phyloP scores from a whole-genome alignment of 2,329 filamentous ascomycete genomes.

The Lasiodiplodia sp. region DNA sequence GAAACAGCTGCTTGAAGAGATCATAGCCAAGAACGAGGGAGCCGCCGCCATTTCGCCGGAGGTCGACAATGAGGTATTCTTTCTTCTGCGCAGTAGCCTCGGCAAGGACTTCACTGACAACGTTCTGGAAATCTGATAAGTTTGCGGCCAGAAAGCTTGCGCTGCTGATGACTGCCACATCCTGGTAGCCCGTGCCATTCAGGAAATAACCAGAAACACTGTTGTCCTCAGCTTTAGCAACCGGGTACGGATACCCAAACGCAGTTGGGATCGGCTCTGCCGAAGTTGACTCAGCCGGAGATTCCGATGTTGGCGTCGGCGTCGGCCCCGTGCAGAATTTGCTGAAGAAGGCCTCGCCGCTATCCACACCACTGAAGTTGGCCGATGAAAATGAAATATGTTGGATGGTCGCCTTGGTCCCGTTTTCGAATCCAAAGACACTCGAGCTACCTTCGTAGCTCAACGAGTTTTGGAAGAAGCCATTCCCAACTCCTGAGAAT shows the following conservation, averaged over 20 bases:
- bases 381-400: conserved; percentile 42
- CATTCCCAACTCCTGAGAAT: conserved; percentile 35
- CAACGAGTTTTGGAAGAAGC: conserved; percentile 30
- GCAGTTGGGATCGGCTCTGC: conserved; percentile 38
- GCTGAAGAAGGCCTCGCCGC: conserved; percentile 51
- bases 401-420: conserved; percentile 40
- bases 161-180: conserved; percentile 58
- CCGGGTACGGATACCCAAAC: conserved; percentile 49
- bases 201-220: conserved; percentile 57
- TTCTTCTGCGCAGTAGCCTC: conserved; percentile 57
- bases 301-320: too few species aligned
- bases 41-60: conserved; percentile 68
- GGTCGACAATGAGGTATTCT: conserved; percentile 69
- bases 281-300: conserved; percentile 30
- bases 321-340: conserved; percentile 45
- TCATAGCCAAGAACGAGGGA: conserved; percentile 50
- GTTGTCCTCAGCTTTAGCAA: conserved; percentile 44
- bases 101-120: conserved; percentile 55
- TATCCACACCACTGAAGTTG: conserved; percentile 47
- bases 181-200: conserved; percentile 48
- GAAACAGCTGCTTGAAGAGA: conserved; percentile 63
- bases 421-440: conserved; percentile 47
- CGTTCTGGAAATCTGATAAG: conserved; percentile 47
- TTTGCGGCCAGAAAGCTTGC: conserved; percentile 46
- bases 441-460: conserved; percentile 44